Base-by-base conservation (phyloP, 352 stramenopile species). In the Phytophthora idaei region DNA sequence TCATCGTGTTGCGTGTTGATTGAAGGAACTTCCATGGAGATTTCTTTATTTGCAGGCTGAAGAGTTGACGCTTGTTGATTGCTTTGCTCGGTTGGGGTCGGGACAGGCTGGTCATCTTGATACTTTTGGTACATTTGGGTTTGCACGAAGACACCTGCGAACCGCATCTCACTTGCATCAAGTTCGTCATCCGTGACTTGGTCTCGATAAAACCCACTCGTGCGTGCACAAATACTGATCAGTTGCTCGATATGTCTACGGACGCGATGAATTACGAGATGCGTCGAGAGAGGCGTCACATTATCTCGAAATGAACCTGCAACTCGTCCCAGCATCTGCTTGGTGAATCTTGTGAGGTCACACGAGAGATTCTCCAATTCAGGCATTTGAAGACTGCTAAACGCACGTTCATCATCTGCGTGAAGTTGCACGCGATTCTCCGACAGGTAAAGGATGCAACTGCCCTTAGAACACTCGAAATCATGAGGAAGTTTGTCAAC, bases 51-150 rank as follows among this genome's bases (percentile, higher is more conserved):
- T 29, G 9, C 21, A 27, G 34, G 10, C 34, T 56, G 39, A 10
- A 44, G 21, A 42, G 3, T 39, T 17, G 44, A 21, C 3, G 36
- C 9, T 44, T 58, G 51, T 9, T 59, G 57, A 7, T 61, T 75
- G 4, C 10, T 58, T 55, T 49, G 25, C 7, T 75, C 57, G 2
- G 7, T 47, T 15, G 52, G 41, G 2, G n/a, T 9, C 31, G 56
- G 11, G 17, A 59, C 12, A 56, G 58, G 64, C 10, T 67, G 51
- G 29, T 87, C 78, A 31, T 85, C 78, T 50, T 67, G 64, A 41
- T 85, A 83, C 64, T 81, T 83, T 47, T 85, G 77, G 56, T 78
- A 83, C 78, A 85, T 85, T 27, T 87, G 77, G 1, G 78, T 80
- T 44, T 77, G 57, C 65, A 73, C 74, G 48, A 87, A 57, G 3